Percentiles rank a stretch among this genome's conserved stretches.
phyloP scores from a whole-genome alignment of 768 basidiomycete species.

The Rhodotorula sphaerocarpa region DNA sequence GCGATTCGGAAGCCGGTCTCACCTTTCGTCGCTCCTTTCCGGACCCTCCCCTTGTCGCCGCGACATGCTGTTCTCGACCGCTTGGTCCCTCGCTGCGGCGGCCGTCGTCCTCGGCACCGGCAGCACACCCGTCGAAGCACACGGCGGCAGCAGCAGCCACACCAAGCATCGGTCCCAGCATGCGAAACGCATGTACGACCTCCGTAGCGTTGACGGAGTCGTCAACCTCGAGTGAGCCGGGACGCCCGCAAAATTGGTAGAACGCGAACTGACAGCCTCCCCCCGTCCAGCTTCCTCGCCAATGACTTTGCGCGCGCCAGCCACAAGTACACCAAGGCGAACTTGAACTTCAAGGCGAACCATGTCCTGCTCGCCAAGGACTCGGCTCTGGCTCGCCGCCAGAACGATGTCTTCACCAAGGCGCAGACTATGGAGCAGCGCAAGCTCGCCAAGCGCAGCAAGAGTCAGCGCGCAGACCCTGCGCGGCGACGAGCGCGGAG shows the following conservation, averaged over 20 bases:
- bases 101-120: neutral
- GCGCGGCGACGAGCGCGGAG: neutral
- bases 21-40: neutral
- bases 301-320: slow-evolving; percentile 22
- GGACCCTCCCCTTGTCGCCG: neutral
- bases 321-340: slow-evolving; percentile 15
- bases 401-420: slow-evolving; percentile 9
- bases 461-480: slow-evolving; percentile 1
- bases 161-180: neutral
- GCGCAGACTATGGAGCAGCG: slow-evolving; percentile 23
- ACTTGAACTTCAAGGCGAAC: slow-evolving; percentile 24
- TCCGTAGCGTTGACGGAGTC: slow-evolving; percentile 15
- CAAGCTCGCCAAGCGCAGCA: neutral
- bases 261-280: neutral
- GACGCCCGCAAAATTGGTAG: no score
- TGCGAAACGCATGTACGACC: slow-evolving; percentile 24
- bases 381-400: slow-evolving; percentile 11
- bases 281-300: slow-evolving; percentile 14
- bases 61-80: neutral
- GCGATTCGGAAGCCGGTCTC: no score
- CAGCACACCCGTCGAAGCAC: neutral
- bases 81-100: neutral
- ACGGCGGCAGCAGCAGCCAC: neutral
- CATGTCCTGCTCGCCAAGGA: slow-evolving; percentile 6
- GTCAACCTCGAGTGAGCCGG: slow-evolving; percentile 30